These are phyloP conservation scores for California macrophylla DNA, from an alignment of 441 rosid species.

Conservation along the genomic window DNA sequence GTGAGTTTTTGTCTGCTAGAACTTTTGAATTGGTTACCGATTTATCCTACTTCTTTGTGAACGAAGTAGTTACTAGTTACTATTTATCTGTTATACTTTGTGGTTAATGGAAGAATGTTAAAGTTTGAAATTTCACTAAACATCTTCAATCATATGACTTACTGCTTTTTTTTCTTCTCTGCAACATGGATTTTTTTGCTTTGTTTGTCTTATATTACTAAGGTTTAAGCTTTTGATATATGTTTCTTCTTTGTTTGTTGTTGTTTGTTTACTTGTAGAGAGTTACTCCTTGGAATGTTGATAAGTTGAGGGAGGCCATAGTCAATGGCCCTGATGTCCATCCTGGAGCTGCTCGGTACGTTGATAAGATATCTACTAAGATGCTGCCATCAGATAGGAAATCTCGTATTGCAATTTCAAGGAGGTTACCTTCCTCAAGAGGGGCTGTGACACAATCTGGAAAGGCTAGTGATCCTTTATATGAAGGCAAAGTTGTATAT, in stretches of 20 bases:
- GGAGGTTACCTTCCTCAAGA: constrained; percentile 71
- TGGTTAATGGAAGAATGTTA: not conserved
- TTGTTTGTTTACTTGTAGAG: constrained; percentile 40
- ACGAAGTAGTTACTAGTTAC: not conserved
- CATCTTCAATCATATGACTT: not conserved
- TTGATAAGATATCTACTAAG: constrained; percentile 53
- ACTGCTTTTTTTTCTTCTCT: not conserved
- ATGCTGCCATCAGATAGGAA: constrained; percentile 43
- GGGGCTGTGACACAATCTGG: constrained; percentile 58
- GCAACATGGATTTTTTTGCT: not conserved
- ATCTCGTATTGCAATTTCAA: constrained; percentile 59
- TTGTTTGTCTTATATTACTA: not conserved
- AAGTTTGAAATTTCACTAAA: not conserved
- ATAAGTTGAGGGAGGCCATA: constrained; percentile 64
- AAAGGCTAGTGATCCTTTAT: constrained; percentile 48
- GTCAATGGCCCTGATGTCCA: constrained; percentile 77
- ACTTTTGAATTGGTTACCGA: not conserved
- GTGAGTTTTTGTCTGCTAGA: not conserved
- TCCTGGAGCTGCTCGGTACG: constrained; percentile 90
- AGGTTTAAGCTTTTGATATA: constrained; percentile 3
- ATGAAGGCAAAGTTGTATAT: constrained; percentile 76
- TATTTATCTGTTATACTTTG: not conserved
- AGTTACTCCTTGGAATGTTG: constrained; percentile 82
- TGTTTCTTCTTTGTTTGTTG: constrained; percentile 6
- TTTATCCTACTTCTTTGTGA: not conserved